Base-by-base conservation (phyloP, 202 grass and related monocot species). In the Dendrocalamus latiflorus region DNA sequence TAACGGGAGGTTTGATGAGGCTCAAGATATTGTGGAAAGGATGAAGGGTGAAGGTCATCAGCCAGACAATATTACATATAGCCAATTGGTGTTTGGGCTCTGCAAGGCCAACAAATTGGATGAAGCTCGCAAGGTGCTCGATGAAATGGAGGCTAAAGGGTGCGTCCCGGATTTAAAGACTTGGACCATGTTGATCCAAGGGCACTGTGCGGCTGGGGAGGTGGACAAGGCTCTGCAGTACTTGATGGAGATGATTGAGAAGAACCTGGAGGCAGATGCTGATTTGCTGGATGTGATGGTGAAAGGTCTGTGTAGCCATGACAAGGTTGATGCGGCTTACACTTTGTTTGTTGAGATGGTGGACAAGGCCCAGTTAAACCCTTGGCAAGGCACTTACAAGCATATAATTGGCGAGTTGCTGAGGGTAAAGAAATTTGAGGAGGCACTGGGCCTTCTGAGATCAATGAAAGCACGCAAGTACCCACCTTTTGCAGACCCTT, bases 111-210 rank as follows among this genome's bases (percentile, higher is more conserved):
- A 65, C 70, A 83, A 68, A 67, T 65, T 93, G 53, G 91, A 95
- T 3, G 87, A 98, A 25, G 96, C 96, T 53, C 80, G 86, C 77
- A 81, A 82, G 36, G 74, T 90, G 83, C 76, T 99, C 0, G 91
- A 95, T 82, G 81, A 89, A 89, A 92, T 99, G 91, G 82, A 88
- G 36, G 65, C 76, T 2, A 55, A 65, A 57, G 86, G 78, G 8
- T 95, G 91, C 41, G 9, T 6, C 26, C 96, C 91, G 1, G 93
- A 99, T 84, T 34, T 95, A 17, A 99, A 95, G 85, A 99, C 96
- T n/a, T 99, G 96, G 96, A 98, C 93, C 30, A 30, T 95, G 71
- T 82, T 99, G 80, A 87, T 99, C 48, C 93, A 95, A 37, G 96
- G 96, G n/a, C 70, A 91, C 62, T 95, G 89, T 43, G 65, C 9